Percentiles rank a stretch among this genome's conserved stretches.
Conservation (phyloP, 192 early-diverging fungal genomes). For the Linnemannia exigua region DNA sequence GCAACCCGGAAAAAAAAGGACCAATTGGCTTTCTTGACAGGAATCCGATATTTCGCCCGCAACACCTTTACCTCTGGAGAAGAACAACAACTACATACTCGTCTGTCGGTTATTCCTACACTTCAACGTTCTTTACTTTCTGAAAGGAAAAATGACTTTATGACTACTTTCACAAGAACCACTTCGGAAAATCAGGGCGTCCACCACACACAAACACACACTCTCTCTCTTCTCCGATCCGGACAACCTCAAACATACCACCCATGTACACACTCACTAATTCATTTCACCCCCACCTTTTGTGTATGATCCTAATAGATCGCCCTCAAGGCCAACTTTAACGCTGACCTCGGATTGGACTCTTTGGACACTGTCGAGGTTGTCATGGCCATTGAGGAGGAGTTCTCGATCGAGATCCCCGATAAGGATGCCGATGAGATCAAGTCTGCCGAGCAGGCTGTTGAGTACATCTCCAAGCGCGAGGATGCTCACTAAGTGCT, state of each 20-base stretch:
- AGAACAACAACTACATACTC: background rate
- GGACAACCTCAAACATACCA: background rate
- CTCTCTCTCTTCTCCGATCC: background rate
- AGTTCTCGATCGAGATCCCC: slow-evolving; percentile 98
- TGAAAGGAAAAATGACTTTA: background rate
- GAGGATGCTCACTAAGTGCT: slow-evolving; percentile 79
- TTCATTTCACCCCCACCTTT: background rate
- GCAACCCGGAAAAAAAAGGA: background rate
- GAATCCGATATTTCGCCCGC: background rate
- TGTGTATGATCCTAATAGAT: slow-evolving; percentile 68
- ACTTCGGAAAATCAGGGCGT: background rate
- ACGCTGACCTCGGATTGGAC: slow-evolving; percentile 95
- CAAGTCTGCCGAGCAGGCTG: slow-evolving; percentile 88
- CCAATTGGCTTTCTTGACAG: background rate
- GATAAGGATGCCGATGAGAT: slow-evolving; percentile 98
- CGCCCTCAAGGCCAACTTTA: slow-evolving; percentile 86
- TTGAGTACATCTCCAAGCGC: slow-evolving; percentile 83
- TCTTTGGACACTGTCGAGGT: slow-evolving; percentile 98
- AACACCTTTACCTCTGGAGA: background rate
- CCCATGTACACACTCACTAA: background rate
- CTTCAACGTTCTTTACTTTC: background rate
- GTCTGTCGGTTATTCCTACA: background rate
- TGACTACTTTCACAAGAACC: background rate
- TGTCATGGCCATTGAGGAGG: slow-evolving; percentile 99
- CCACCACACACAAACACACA: background rate